phyloP scores from a whole-genome alignment of 441 rosid genomes.

The Brassica balearica region DNA sequence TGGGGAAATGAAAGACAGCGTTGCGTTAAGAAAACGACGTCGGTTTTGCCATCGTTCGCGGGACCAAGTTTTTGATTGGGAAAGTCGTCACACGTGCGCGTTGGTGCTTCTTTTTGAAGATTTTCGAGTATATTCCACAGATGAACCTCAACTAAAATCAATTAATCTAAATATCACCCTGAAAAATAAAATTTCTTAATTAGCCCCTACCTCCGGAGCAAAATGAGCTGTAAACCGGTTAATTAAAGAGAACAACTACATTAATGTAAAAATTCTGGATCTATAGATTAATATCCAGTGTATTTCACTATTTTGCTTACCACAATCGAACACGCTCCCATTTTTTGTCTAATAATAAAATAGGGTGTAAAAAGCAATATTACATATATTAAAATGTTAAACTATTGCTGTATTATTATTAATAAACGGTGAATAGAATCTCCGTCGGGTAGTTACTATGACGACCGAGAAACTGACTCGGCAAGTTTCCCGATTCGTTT shows the following conservation, averaged over 20 bases:
- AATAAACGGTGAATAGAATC: constrained; percentile 24
- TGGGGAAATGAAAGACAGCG: constrained; percentile 34
- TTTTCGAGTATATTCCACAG: constrained; percentile 37
- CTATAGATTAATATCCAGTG: constrained; percentile 18
- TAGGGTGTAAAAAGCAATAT: constrained; percentile 12
- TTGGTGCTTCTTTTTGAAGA: constrained; percentile 38
- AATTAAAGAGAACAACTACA: background rate
- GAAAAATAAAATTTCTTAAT: background rate
- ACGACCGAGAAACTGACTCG: constrained; percentile 77
- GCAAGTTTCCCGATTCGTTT: constrained; percentile 80
- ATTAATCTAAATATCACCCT: constrained; percentile 9
- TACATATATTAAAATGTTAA: constrained; percentile 17
- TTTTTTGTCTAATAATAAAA: constrained; percentile 41
- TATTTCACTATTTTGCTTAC: constrained; percentile 33
- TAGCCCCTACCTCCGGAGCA: background rate
- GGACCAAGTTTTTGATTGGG: constrained; percentile 39
- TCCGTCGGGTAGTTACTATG: background rate
- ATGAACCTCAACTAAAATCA: constrained; percentile 16
- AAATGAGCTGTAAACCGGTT: constrained; percentile 14
- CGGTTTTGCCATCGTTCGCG: constrained; percentile 30
- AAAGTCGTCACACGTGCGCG: constrained; percentile 46
- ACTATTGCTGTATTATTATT: constrained; percentile 27
- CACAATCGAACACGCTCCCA: constrained; percentile 48
- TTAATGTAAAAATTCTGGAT: constrained; percentile 26
- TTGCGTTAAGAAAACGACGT: constrained; percentile 43